Base-by-base conservation (phyloP, 129 eudicot species). In the Chrysanthemum lavandulifolium region DNA sequence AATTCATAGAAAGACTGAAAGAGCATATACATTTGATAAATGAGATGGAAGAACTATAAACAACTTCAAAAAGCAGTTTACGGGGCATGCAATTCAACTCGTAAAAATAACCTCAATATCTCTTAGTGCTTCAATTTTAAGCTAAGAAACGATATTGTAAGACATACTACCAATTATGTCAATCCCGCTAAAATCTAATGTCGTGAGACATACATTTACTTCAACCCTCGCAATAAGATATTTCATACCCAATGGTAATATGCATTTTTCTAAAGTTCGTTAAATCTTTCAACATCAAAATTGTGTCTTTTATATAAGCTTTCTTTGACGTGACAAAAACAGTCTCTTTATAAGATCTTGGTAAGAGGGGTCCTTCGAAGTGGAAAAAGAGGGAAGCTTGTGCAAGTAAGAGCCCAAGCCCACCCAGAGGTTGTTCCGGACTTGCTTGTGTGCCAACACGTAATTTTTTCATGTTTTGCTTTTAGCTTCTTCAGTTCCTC, bases 341-440 rank as follows among this genome's bases (percentile, higher is more conserved):
- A 92, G 91, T 76, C 91, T 82, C 75, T 83, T 79, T 87, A 88
- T 81, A 59, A 88, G 29, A 40, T 92, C 97, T 85, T 86, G 87
- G 82, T 92, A 92, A 21, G 82, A 55, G 1, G 96, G 96, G 63
- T 92, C 97, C 36, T 87, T 79, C 5, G 96, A 86, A 67, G 97
- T 92, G 78, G 12, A 92, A 92, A 83, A 92, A 92, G 19, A 92
- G 96, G 13, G 94, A 86, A 18, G 84, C 89, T 54, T 88, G 96
- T 51, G 75, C 36, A 68, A 92, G 54, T 9, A 84, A 67, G 16
- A 86, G 27, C 11, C 87, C 89, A 13, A 92, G 79, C 2, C 97
- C 96, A 4, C 83, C 74, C 94, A 92, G 12, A 92, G 80, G 33
- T 88, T 81, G 33, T 81, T 72, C 1, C 89, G 82, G 6, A 89